Evolutionary conservation across 2,329 filamentous ascomycete species (phyloP), one percentile per base, ranked within the genome.

Genomic region (Fusarium sp.): DNA sequence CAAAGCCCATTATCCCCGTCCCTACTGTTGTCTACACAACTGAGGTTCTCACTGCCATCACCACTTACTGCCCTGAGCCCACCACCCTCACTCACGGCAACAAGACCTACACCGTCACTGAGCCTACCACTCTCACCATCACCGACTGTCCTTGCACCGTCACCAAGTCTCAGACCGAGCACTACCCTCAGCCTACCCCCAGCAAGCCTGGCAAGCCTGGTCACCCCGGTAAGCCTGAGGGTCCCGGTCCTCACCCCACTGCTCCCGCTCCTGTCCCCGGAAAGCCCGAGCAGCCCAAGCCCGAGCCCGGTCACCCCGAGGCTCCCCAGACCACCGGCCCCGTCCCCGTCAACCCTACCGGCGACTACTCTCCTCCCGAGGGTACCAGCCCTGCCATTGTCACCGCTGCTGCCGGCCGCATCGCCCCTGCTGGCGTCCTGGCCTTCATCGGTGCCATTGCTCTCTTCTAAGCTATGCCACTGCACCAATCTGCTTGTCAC

Each of bases 361-460:
- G 34, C 16, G 42, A 58, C 26, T 51, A 54, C 46, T 41, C 64
- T 48, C 50, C 49, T 30, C 59, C 65, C 5, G 44, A 83, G 69
- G 85, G 83, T 79, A 88, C 86, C 70, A 84, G 80, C 82, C 87
- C 86, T 82, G 80, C 79, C 69, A 82, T 84, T 70, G 84, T 81
- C 76, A 79, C 88, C 71, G 87, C 86, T 44, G 88, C 86, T 70
- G 88, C 85, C 67, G 86, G 82, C 73, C 85, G 66, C 41, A 46
- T 67, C 21, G 66, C 56, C 28, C 66, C 66, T 13, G 66, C 66
- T 30, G 66, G 66, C 14, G 6, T 90, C 72, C 86, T 86, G 73
- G 87, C 85, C 83, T 77, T 89, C 73, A 81, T 89, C 78, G 88
- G 85, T 76, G 77, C 89, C 65, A 86, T 85, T 76, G 87, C 86